Conservation (phyloP, 192 early-diverging fungal genomes). For the Pecoramyces ruminantium region DNA sequence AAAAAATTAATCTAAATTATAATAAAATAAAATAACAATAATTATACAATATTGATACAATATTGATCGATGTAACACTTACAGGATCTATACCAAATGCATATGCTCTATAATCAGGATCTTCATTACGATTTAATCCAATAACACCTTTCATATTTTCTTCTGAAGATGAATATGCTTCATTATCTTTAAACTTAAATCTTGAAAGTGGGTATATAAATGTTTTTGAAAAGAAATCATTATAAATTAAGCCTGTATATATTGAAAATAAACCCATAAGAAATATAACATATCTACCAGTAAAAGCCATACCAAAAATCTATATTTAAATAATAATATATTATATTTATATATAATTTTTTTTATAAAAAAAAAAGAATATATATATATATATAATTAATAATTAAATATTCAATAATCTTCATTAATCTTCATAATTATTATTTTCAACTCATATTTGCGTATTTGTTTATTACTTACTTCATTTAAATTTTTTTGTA, state of each 20-base stretch:
- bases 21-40: too few relatives aligned
- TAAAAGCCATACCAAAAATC: constrained; percentile 77
- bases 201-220: constrained; percentile 57
- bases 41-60: too few relatives aligned
- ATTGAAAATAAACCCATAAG: constrained; percentile 96
- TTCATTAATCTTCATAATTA: too few relatives aligned
- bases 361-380: too few relatives aligned
- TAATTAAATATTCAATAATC: too few relatives aligned
- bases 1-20: too few relatives aligned
- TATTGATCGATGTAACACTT: not conserved
- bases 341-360: too few relatives aligned
- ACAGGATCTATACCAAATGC: constrained; percentile 60
- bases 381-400: too few relatives aligned
- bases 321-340: constrained; percentile 1
- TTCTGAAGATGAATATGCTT: constrained; percentile 29
- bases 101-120: not conserved
- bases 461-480: not conserved
- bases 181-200: constrained; percentile 55
- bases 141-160: constrained; percentile 40
- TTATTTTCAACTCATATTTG: too few relatives aligned
- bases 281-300: constrained; percentile 91
- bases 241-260: constrained; percentile 94
- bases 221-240: constrained; percentile 86
- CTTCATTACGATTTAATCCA: constrained; percentile 26
- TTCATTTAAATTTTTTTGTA: constrained; percentile 37